phyloP scores from a whole-genome alignment of 305 asterid genomes.

The Plantago rigida region DNA sequence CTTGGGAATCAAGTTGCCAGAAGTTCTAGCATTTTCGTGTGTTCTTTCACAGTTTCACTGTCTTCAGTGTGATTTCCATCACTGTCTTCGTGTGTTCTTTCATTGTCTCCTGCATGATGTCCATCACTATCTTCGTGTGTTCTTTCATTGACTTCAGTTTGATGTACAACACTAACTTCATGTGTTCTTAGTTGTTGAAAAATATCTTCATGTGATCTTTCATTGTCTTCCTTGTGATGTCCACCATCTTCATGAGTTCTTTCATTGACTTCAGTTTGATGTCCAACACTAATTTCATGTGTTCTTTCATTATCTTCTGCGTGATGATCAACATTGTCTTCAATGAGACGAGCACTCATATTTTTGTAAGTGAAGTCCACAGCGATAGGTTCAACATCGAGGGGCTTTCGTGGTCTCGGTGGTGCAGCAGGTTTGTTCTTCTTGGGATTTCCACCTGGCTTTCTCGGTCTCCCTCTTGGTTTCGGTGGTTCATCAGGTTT shows the following conservation, averaged over 20 bases:
- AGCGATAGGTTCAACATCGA: slow-evolving; percentile 37
- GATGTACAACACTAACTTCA: slow-evolving; percentile 4
- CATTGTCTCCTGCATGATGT: slow-evolving; percentile 22
- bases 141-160: no score
- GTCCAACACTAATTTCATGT: no score
- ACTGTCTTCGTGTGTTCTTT: slow-evolving; percentile 21
- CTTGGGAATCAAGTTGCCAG: slow-evolving; percentile 34
- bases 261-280: no score
- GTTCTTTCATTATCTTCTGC: no score
- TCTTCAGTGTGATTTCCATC: no score
- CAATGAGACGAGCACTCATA: background rate
- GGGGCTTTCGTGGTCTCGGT: slow-evolving; percentile 24
- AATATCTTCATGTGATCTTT: no score
- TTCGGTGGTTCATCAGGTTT: background rate
- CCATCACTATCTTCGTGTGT: no score
- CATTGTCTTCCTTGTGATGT: no score
- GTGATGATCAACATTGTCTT: slow-evolving; percentile 14
- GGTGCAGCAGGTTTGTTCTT: background rate
- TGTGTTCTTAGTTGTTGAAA: slow-evolving; percentile 10
- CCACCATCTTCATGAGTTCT: no score
- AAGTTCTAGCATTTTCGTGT: slow-evolving; percentile 5
- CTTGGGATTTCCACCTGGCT: no score
- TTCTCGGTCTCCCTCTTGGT: slow-evolving; percentile 34
- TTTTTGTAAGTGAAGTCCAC: slow-evolving; percentile 27
- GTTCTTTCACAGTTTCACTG: background rate